A percentile compares a stretch with the other conserved stretches of the same genome.
Evolutionary conservation across 148 eudicot species (phyloP).

Genomic region (Rhododendron vialii): DNA sequence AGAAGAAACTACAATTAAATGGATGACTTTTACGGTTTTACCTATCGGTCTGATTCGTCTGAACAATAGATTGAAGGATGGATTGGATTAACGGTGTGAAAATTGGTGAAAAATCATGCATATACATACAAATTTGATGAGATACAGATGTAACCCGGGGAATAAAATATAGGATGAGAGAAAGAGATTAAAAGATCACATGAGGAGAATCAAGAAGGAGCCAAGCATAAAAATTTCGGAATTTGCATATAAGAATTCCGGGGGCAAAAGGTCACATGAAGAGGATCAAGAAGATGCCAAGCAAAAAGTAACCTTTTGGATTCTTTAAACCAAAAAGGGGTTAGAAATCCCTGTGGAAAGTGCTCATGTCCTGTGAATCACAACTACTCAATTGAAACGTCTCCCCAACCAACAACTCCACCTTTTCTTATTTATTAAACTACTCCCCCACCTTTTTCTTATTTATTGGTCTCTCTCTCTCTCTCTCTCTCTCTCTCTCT

Average conservation of each 20-base stretch:
- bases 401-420: neutral
- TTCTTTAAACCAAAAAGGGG: neutral
- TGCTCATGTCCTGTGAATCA: conserved; percentile 5
- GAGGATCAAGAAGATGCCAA: conserved; percentile 2
- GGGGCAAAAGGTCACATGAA: conserved; percentile 1
- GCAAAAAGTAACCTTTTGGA: neutral
- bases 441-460: conserved; percentile 3
- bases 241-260: neutral
- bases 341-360: neutral
- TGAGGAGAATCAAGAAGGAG: neutral
- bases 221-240: neutral
- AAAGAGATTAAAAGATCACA: neutral
- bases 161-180: too few species aligned
- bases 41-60: neutral
- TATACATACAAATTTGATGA: neutral
- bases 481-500: conserved; percentile 7
- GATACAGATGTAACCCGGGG: neutral
- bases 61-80: neutral
- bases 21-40: too few species aligned
- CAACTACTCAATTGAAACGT: neutral
- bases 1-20: neutral
- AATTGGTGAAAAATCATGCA: neutral
- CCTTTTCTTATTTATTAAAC: conserved; percentile 5
- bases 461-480: neutral
- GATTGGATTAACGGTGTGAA: neutral